Percentiles rank a stretch among this genome's conserved stretches.
phyloP scores from a whole-genome alignment of 768 basidiomycete species.

The Galerina sulciceps region DNA sequence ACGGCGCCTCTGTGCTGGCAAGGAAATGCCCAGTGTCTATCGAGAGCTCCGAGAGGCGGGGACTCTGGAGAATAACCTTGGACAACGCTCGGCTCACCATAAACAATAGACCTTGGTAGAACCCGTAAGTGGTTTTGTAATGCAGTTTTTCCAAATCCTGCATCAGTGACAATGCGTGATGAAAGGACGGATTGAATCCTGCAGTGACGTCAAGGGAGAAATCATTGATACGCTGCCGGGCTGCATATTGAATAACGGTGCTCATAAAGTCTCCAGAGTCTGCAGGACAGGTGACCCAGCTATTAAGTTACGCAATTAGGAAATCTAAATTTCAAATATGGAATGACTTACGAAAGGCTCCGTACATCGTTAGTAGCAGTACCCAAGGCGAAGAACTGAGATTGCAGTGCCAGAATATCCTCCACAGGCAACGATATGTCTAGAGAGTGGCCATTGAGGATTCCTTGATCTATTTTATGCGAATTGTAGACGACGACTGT shows the following conservation, averaged over 20 bases:
- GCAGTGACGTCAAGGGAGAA: background rate
- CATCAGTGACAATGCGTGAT: background rate
- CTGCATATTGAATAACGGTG: background rate
- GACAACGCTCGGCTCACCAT: background rate
- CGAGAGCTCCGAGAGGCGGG: background rate
- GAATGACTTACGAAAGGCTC: too few species aligned
- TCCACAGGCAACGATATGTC: background rate
- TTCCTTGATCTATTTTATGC: background rate
- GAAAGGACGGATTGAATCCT: background rate
- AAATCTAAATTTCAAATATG: too few species aligned
- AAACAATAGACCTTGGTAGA: background rate
- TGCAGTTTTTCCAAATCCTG: background rate
- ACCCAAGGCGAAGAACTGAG: too few species aligned
- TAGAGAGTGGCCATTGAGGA: background rate
- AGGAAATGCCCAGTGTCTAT: background rate
- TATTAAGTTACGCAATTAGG: too few species aligned
- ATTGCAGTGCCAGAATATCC: background rate
- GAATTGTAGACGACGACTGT: too few species aligned
- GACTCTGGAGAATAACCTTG: constrained; percentile 3
- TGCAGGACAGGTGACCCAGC: too few species aligned
- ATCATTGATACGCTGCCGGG: background rate
- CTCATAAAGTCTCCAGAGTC: background rate
- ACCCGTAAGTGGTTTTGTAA: background rate
- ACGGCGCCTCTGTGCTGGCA: background rate
- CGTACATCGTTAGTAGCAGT: too few species aligned